Percentiles rank a stretch among this genome's conserved stretches.
Evolutionary conservation across 352 stramenopile species (phyloP).

Genomic region (Phytophthora sp.): DNA sequence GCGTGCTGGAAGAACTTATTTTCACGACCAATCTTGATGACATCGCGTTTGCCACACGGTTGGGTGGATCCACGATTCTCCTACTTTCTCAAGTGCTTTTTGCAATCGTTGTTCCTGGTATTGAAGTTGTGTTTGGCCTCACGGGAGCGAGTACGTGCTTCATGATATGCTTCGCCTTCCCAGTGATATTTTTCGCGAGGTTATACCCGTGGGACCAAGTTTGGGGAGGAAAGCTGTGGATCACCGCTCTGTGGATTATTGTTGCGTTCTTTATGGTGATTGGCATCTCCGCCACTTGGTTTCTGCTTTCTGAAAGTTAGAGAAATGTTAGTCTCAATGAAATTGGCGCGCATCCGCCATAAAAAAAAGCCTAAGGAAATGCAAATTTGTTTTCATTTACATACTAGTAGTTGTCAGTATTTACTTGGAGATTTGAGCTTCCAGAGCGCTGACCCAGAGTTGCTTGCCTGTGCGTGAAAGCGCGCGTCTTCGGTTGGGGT

Average conservation of each 20-base stretch:
- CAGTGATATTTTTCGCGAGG: slow-evolving; percentile 61
- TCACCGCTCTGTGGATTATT: slow-evolving; percentile 42
- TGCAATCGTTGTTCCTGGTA: slow-evolving; percentile 61
- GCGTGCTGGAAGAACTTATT: slow-evolving; percentile 64
- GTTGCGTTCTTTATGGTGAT: slow-evolving; percentile 45
- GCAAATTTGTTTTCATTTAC: not conserved
- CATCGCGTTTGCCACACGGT: slow-evolving; percentile 52
- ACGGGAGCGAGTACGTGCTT: slow-evolving; percentile 72
- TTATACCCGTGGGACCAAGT: slow-evolving; percentile 61
- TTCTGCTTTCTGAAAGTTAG: slow-evolving; percentile 30
- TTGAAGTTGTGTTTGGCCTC: slow-evolving; percentile 75
- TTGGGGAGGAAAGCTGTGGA: slow-evolving; percentile 39
- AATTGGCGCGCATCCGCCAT: not conserved
- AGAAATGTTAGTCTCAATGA: slow-evolving; percentile 4
- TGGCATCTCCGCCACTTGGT: slow-evolving; percentile 34
- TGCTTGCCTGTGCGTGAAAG: slow-evolving; percentile 34
- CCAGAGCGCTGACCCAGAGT: slow-evolving; percentile 28
- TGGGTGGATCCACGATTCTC: slow-evolving; percentile 57
- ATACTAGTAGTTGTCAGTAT: not conserved
- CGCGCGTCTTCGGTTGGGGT: slow-evolving; percentile 9
- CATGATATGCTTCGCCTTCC: slow-evolving; percentile 81
- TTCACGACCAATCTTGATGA: slow-evolving; percentile 53
- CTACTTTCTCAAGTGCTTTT: slow-evolving; percentile 62
- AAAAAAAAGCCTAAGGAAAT: slow-evolving; percentile 13
- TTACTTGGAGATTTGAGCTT: slow-evolving; percentile 14